Percentiles rank a stretch among this genome's conserved stretches.
Evolutionary conservation across 1,284 basidiomycete genomes (phyloP).

Genomic region (Rhodotorula sp.): DNA sequence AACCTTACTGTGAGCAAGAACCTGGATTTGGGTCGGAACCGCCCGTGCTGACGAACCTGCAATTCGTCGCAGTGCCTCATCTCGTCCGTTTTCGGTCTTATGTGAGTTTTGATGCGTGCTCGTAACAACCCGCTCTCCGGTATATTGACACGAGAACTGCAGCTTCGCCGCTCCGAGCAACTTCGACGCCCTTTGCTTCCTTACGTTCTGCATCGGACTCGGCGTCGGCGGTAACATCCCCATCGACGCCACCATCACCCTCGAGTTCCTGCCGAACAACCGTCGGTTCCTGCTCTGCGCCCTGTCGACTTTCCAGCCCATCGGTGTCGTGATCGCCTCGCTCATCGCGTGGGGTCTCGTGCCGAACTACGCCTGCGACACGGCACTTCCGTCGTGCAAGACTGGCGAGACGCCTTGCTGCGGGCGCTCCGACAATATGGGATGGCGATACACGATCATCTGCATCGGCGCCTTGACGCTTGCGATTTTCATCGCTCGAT

Average conservation of each 20-base stretch:
- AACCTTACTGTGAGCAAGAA: neutral
- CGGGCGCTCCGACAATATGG: slow-evolving; percentile 54
- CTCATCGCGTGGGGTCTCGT: slow-evolving; percentile 55
- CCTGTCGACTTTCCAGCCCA: slow-evolving; percentile 50
- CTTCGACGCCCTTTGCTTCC: slow-evolving; percentile 48
- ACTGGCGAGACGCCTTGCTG: slow-evolving; percentile 41
- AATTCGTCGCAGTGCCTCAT: slow-evolving; percentile 67
- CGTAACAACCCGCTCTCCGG: neutral
- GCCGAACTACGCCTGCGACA: slow-evolving; percentile 43
- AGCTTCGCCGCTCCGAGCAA: slow-evolving; percentile 46
- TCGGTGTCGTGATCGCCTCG: slow-evolving; percentile 54
- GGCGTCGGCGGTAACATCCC: slow-evolving; percentile 49
- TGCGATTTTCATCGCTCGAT: slow-evolving; percentile 60
- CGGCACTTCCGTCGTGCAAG: slow-evolving; percentile 42
- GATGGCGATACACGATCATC: slow-evolving; percentile 69
- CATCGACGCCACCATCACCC: slow-evolving; percentile 73
- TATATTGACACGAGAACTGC: neutral
- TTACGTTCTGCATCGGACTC: slow-evolving; percentile 46
- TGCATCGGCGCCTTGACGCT: slow-evolving; percentile 51
- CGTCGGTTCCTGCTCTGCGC: slow-evolving; percentile 52
- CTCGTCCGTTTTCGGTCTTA: slow-evolving; percentile 63
- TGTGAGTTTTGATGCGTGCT: slow-evolving; percentile 10
- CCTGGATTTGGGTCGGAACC: too few species aligned
- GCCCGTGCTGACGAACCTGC: neutral
- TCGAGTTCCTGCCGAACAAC: slow-evolving; percentile 55